A percentile compares a stretch with the other conserved stretches of the same genome.
Conservation (phyloP, 2,329 filamentous ascomycete genomes). For the Penicillium thymicola region DNA sequence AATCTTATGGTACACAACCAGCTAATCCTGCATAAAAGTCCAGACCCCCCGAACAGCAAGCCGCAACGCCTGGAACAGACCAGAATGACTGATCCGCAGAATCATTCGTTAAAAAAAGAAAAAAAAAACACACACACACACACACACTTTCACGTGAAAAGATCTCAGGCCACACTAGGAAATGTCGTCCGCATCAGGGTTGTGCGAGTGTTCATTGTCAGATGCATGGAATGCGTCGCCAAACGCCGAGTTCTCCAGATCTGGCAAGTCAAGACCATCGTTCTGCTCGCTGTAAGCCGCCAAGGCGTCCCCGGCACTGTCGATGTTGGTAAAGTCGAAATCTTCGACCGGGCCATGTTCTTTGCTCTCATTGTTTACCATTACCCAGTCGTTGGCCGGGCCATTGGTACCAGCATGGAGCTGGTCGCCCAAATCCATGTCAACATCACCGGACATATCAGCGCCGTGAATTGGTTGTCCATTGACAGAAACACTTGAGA, state of each 20-base stretch:
- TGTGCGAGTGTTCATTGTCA: constrained; percentile 44
- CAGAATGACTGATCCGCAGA: neutral
- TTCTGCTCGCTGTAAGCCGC: constrained; percentile 63
- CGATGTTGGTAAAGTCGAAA: constrained; percentile 50
- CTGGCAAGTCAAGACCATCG: constrained; percentile 53
- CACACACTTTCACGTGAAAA: constrained; percentile 8
- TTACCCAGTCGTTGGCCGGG: constrained; percentile 68
- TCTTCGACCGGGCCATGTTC: constrained; percentile 37
- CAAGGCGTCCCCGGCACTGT: constrained; percentile 69
- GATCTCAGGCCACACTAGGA: constrained; percentile 22
- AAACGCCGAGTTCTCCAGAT: constrained; percentile 77
- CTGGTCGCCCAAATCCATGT: constrained; percentile 54
- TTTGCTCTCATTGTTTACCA: constrained; percentile 62
- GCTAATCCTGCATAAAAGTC: constrained; percentile 5
- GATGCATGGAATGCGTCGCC: constrained; percentile 73
- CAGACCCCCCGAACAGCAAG: constrained; percentile 3
- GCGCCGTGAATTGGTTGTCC: constrained; percentile 43
- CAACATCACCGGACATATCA: constrained; percentile 29
- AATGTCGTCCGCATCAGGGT: constrained; percentile 42
- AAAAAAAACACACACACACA: neutral
- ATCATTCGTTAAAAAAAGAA: constrained; percentile 13
- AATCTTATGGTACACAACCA: constrained; percentile 8
- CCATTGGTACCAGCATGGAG: constrained; percentile 41
- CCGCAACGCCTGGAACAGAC: constrained; percentile 4
- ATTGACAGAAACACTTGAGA: constrained; percentile 51